A percentile compares a stretch with the other conserved stretches of the same genome.
Conservation (phyloP, 768 basidiomycete genomes). For the Lyophyllum semitale region DNA sequence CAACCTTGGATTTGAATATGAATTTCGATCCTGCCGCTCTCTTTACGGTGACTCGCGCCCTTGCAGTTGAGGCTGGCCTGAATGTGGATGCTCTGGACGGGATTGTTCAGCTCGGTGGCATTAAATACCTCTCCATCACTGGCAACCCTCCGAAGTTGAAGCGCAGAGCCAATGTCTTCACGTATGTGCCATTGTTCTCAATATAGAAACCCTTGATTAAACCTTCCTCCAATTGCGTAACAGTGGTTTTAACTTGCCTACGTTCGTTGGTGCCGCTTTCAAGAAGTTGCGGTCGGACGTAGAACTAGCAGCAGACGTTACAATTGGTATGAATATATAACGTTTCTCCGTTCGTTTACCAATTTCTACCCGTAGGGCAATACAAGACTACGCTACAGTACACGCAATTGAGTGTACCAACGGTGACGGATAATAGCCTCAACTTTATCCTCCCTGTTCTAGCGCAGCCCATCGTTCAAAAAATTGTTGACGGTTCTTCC, state of each 20-base stretch:
- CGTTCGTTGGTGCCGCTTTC: conserved; percentile 68
- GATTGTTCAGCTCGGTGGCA: conserved; percentile 69
- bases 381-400: conserved; percentile 67
- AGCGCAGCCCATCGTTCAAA: conserved; percentile 75
- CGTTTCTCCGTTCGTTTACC: neutral
- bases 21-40: conserved; percentile 69
- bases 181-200: conserved; percentile 33
- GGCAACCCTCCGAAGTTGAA: conserved; percentile 25
- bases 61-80: conserved; percentile 66
- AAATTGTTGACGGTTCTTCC: conserved; percentile 58
- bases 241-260: conserved; percentile 64
- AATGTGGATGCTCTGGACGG: conserved; percentile 63
- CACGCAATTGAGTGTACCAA: conserved; percentile 56
- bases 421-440: conserved; percentile 60
- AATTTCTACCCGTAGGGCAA: conserved; percentile 42
- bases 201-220: neutral
- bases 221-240: neutral
- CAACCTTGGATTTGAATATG: conserved; percentile 59
- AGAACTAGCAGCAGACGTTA: conserved; percentile 51
- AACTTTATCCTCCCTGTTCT: conserved; percentile 68
- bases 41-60: conserved; percentile 69
- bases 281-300: conserved; percentile 65
- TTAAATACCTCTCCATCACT: conserved; percentile 53
- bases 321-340: conserved; percentile 45
- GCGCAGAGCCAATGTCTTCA: conserved; percentile 52